Base-by-base conservation (phyloP, 495 filamentous ascomycete genomes). In the Platismatia glauca region DNA sequence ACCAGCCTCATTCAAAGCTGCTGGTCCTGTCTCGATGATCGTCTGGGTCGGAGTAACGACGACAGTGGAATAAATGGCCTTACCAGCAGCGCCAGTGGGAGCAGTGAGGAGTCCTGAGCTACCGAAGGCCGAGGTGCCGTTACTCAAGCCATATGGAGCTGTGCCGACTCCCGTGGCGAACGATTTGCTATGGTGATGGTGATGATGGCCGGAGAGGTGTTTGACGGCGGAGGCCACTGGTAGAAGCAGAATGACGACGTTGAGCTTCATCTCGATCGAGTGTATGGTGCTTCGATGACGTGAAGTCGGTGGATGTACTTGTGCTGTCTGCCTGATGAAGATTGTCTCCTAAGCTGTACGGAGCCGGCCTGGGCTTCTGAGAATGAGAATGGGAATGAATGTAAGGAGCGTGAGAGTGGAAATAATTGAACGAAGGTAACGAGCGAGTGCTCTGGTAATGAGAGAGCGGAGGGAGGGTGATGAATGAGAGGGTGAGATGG, bases 241-340 rank as follows among this genome's bases (percentile, higher is more conserved):
- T 31, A 61, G 27, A 4, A 61, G 59, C 18, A 55, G 34, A 50
- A 61, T 41, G 22, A 37, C 53, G 29, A 61, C 18, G 50, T 33
- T 41, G 59, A 41, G 35, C 59, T 61, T 61, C 59, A 61, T 61
- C 15, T 31, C n/a, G 50, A 33, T 53, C 4, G 50, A 53, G 15
- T 8, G 27, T 27, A 34, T 18, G 50, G 6, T 53, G 29, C 13
- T 53, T 20, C 3, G 13, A 53, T 33, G 50, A 31, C 20, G 50
- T 53, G 27, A 53, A 53, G 29, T 18, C 0, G 29, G 16, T 9
- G 13, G 46, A 27, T 12, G 16, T 33, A 1, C 16, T 53, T 33
- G 50, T 53, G 50, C 18, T 33, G 16, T 22, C 29, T 13, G 50
- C 33, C 15, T 53, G 29, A 53, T 53, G 50, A 53, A 53, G 29